Evolutionary conservation across 163 green algal genomes (phyloP), one percentile per base, ranked within the genome.

Genomic region (Chlorella variabilis): DNA sequence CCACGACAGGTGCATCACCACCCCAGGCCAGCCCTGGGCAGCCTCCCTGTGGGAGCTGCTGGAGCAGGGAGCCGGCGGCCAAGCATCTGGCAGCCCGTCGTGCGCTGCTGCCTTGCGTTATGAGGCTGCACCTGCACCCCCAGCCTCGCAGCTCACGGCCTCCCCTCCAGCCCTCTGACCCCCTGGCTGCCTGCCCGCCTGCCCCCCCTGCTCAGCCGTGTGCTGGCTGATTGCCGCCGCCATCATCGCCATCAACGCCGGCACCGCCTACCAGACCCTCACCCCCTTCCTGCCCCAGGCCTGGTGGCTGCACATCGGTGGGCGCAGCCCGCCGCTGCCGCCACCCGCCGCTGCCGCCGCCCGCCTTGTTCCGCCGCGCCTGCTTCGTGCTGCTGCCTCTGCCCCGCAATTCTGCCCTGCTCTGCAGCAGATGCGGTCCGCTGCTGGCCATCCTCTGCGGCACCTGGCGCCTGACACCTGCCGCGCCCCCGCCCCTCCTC

Each of bases 211-310:
- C n/a, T n/a, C 71, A 78, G 71, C 45, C 2, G 9, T 31, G 1
- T 81, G 69, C 81, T 89, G 85, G 81, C 42, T 31, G 31, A 81
- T 89, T 13, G 81, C 85, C 0, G 51, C 71, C 5, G 34, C 71
- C 27, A 83, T 89, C 63, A 85, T 89, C 36, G 29, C n/a, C 42
- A 81, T 89, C 70, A 89, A 89, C 71, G 65, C 80, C n/a, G n/a
- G 41, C 61, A 77, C 71, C 0, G 80, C 71, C 15, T 79, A 58
- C 23, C 71, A 82, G 15, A 65, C 71, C 11, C 45, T 69, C 11
- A 51, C 34, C 0, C 45, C 75, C 0, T 48, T 51, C 58, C 34
- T 71, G 31, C 48, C 56, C 17, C 38, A 8, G 15, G 38, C 29
- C 27, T 59, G 54, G 42, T 59, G 38, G 74, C 31, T 61, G 41